Conservation (phyloP, 2,329 filamentous ascomycete genomes). For the Chrysoporthe puriensis region DNA sequence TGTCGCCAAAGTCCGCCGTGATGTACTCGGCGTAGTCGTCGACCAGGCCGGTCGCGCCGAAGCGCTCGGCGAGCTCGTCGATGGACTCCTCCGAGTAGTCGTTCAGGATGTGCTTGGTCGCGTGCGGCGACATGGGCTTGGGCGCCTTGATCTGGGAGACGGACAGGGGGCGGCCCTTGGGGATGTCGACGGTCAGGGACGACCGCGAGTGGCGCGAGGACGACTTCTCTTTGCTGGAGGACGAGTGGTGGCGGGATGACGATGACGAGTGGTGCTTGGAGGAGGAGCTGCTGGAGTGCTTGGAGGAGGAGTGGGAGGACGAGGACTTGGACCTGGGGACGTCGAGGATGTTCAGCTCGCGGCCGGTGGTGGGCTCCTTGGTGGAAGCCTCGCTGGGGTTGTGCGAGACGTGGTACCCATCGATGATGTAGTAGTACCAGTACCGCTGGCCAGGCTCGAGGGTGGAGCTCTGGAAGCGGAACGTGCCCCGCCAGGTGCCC, state of each 20-base stretch:
- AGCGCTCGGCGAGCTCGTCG: conserved; percentile 79
- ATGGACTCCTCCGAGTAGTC: conserved; percentile 76
- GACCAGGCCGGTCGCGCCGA: conserved; percentile 64
- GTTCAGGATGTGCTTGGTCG: conserved; percentile 84
- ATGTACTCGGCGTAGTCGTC: conserved; percentile 60
- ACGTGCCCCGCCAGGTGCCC: conserved; percentile 94
- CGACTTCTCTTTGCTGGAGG: conserved; percentile 37
- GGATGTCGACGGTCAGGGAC: conserved; percentile 67
- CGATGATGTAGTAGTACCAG: conserved; percentile 99
- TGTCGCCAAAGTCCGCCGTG: conserved; percentile 55
- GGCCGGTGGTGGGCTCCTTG: conserved; percentile 93
- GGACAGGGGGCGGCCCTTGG: conserved; percentile 87
- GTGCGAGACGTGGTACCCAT: conserved; percentile 97
- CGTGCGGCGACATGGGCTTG: conserved; percentile 85
- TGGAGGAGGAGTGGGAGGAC: conserved; percentile 47
- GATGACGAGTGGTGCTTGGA: conserved; percentile 45
- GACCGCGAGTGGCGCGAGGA: conserved; percentile 48
- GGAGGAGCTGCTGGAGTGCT: conserved; percentile 50
- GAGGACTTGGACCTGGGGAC: conserved; percentile 67
- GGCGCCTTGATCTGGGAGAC: conserved; percentile 89
- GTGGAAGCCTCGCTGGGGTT: conserved; percentile 89
- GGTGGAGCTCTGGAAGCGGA: conserved; percentile 88
- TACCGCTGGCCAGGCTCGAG: conserved; percentile 89
- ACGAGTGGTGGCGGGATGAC: conserved; percentile 44
- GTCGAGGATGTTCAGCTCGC: conserved; percentile 96